A percentile compares a stretch with the other conserved stretches of the same genome.
Conservation (phyloP, 208 protist species). For the Angomonas deanei region DNA sequence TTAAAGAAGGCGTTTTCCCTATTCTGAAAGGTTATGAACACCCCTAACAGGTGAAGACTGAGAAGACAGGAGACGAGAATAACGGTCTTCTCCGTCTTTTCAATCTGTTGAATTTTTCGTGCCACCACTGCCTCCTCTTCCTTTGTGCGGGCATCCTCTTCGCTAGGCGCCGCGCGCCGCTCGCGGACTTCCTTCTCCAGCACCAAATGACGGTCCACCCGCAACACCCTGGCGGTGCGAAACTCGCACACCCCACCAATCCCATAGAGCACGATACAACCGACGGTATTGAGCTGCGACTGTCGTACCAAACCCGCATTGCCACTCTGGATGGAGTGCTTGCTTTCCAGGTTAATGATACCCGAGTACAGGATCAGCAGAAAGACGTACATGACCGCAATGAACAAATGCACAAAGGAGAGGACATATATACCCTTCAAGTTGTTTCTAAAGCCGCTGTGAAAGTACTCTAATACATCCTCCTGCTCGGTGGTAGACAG, state of each 20-base stretch:
- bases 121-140: neutral
- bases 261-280: neutral
- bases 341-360: constrained; percentile 28
- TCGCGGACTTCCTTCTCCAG: neutral
- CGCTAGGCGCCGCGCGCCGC: neutral
- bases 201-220: neutral
- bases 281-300: neutral
- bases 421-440: constrained; percentile 33
- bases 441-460: constrained; percentile 28
- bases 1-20: neutral
- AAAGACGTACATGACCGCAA: constrained; percentile 43
- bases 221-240: too few relatives aligned
- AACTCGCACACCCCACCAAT: neutral
- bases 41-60: neutral
- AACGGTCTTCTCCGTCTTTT: neutral
- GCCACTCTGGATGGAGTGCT: neutral
- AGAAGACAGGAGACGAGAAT: neutral
- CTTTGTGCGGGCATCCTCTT: neutral
- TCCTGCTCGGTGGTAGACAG: constrained; percentile 69
- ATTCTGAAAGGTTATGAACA: neutral
- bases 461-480: constrained; percentile 59
- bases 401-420: constrained; percentile 39
- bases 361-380: constrained; percentile 41
- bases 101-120: neutral
- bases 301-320: neutral